Base-by-base conservation (phyloP, 164 flowering plant species). In the Malania oleifera region DNA sequence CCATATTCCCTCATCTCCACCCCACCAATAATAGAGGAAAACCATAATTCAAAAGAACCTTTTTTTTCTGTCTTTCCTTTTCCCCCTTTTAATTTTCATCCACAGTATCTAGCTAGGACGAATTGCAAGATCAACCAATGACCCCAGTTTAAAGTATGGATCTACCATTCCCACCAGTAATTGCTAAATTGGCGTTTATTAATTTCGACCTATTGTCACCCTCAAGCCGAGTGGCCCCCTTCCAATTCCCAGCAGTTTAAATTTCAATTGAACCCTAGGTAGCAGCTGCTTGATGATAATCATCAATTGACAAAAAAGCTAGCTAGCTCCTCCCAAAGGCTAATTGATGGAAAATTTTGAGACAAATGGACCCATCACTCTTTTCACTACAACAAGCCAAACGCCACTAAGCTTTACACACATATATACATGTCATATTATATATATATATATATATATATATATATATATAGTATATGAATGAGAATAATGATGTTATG, bases 301-400 rank as follows among this genome's bases (percentile, higher is more conserved):
- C 59, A 52, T 44, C 3, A 23, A 50, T 23, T 15, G 22, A 60
- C 50, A 52, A 61, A 52, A 40, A n/a, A n/a, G n/a, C n/a, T n/a
- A n/a, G n/a, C n/a, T n/a, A n/a, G 23, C 59, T 43, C 56, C 37
- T 34, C 57, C 45, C 51, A 59, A 66, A 64, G 65, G 59, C 47
- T 68, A 74, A 69, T 73, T 82, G 84, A 77, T 78, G 78, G 63
- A 70, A 59, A 68, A 76, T 77, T 64, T 78, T 75, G 82, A 76
- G 79, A 77, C 77, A 70, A 35, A 43, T 63, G 73, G 78, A 69
- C 61, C 79, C 82, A 81, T 46, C 15, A 46, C 66, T 64, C 73
- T 82, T 78, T 76, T 72, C 80, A 69, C 77, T 71, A 59, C 75
- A 75, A 75, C 75, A 81, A 77, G 80, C 75, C 69, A 75, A 66